A percentile compares a stretch with the other conserved stretches of the same genome.
Conservation (phyloP, 208 protist genomes). For the Acanthamoeba triangularis region DNA sequence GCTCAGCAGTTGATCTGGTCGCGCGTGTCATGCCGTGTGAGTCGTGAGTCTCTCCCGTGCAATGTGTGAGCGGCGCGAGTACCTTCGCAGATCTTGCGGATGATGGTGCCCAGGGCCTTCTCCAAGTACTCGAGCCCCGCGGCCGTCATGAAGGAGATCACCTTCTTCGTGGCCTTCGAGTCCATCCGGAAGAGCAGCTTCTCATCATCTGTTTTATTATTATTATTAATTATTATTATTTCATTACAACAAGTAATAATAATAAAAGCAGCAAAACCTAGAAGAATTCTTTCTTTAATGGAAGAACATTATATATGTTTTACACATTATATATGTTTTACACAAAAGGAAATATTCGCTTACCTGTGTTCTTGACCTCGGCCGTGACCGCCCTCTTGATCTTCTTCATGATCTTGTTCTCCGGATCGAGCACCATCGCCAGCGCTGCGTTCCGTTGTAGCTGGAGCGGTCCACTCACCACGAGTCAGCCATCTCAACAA, state of each 20-base stretch:
- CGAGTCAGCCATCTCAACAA: too few relatives aligned
- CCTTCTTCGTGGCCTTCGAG: slow-evolving; percentile 66
- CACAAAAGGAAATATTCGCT: neutral
- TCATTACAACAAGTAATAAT: neutral
- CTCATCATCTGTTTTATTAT: neutral
- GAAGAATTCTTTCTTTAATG: too few relatives aligned
- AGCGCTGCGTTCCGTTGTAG: slow-evolving; percentile 18
- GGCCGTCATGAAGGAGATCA: slow-evolving; percentile 47
- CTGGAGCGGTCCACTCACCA: neutral
- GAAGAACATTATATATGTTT: neutral
- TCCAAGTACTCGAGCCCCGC: slow-evolving; percentile 51
- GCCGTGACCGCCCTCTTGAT: slow-evolving; percentile 14
- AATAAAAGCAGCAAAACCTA: neutral
- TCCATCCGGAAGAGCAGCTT: slow-evolving; percentile 67
- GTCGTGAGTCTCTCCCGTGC: too few relatives aligned
- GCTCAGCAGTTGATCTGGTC: slow-evolving; percentile 52
- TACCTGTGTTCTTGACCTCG: slow-evolving; percentile 60
- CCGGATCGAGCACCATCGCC: slow-evolving; percentile 20
- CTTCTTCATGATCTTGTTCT: slow-evolving; percentile 68
- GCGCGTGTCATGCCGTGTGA: neutral
- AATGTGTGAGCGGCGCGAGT: neutral
- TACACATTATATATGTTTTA: neutral
- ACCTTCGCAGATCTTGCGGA: slow-evolving; percentile 51
- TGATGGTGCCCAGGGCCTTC: slow-evolving; percentile 17
- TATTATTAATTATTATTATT: neutral